Conservation (phyloP, 257 asterid genomes). For the Scutellaria galericulata region DNA sequence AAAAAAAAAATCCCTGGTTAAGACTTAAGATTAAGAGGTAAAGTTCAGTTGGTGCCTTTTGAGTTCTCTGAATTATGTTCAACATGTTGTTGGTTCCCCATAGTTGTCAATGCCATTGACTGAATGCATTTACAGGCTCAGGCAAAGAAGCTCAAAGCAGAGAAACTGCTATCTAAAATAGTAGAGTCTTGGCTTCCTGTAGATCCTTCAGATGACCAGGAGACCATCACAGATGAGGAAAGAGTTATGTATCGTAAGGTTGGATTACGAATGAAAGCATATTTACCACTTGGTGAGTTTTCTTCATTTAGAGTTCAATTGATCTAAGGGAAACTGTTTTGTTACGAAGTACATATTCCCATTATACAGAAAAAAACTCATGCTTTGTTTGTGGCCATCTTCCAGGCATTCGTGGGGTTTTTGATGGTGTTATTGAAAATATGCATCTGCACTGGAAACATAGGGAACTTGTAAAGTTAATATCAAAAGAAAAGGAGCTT, state of each 20-base stretch:
- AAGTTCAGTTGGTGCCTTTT: conserved; percentile 3
- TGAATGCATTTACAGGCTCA: conserved; percentile 67
- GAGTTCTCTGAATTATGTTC: conserved; percentile 21
- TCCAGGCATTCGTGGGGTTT: conserved; percentile 93
- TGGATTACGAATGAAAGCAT: conserved; percentile 93
- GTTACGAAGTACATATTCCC: conserved; percentile 3
- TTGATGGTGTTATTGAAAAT: conserved; percentile 98
- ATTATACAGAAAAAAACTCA: conserved; percentile 15
- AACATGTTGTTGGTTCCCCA: conserved; percentile 21
- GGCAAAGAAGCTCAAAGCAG: conserved; percentile 93
- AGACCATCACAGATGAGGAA: conserved; percentile 97
- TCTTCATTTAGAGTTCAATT: conserved; percentile 26
- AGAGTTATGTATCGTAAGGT: conserved; percentile 81
- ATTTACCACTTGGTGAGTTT: conserved; percentile 88
- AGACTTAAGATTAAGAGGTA: conserved; percentile 16
- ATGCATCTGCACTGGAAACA: conserved; percentile 99
- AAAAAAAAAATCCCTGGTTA: conserved; percentile 6
- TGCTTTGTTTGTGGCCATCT: conserved; percentile 35
- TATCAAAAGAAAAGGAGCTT: conserved; percentile 84
- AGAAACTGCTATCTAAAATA: conserved; percentile 78
- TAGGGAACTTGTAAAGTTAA: conserved; percentile 92
- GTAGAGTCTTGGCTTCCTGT: conserved; percentile 88
- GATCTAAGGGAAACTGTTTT: conserved; percentile 26
- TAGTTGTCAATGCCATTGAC: conserved; percentile 21
- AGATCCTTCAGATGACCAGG: conserved; percentile 92